Percentiles rank a stretch among this genome's conserved stretches.
phyloP scores from a whole-genome alignment of 306 rosid genomes.

The Phaseolus lunatus region DNA sequence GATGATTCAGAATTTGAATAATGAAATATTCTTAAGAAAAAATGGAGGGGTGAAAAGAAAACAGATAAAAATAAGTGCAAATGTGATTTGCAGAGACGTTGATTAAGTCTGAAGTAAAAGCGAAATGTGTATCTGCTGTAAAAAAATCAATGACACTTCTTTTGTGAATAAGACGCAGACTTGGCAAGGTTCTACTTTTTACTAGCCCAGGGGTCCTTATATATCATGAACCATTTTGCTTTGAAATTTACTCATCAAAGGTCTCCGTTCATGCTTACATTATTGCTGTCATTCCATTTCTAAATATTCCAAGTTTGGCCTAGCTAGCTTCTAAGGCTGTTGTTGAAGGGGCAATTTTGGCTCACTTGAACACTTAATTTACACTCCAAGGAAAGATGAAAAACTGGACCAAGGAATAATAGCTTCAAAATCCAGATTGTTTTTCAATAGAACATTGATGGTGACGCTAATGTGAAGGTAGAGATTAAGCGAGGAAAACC shows the following conservation, averaged over 20 bases:
- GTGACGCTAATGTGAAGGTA: slow-evolving; percentile 54
- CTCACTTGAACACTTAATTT: slow-evolving; percentile 63
- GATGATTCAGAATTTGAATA: slow-evolving; percentile 59
- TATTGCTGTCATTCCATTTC: slow-evolving; percentile 64
- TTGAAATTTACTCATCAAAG: slow-evolving; percentile 67
- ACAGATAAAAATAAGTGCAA: slow-evolving; percentile 26
- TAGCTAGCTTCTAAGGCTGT: slow-evolving; percentile 53
- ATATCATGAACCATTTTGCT: slow-evolving; percentile 54
- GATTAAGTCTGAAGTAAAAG: slow-evolving; percentile 31
- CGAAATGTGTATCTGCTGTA: not conserved
- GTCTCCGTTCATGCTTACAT: slow-evolving; percentile 66
- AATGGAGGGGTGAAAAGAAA: slow-evolving; percentile 29
- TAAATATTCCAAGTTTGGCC: slow-evolving; percentile 66
- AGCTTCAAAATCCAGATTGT: slow-evolving; percentile 58
- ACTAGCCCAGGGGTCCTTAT: slow-evolving; percentile 61
- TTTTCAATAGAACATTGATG: slow-evolving; percentile 55
- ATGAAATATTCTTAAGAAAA: slow-evolving; percentile 32
- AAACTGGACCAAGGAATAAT: slow-evolving; percentile 47
- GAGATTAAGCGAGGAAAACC: slow-evolving; percentile 56
- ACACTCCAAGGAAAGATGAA: slow-evolving; percentile 69
- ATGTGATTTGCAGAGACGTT: slow-evolving; percentile 17
- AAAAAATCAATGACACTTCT: not conserved
- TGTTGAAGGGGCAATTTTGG: slow-evolving; percentile 62
- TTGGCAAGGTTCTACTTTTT: slow-evolving; percentile 50
- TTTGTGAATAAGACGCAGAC: slow-evolving; percentile 25